These are phyloP conservation scores for Rubia balearica DNA, from an alignment of 305 asterid species.

Conservation along the genomic window DNA sequence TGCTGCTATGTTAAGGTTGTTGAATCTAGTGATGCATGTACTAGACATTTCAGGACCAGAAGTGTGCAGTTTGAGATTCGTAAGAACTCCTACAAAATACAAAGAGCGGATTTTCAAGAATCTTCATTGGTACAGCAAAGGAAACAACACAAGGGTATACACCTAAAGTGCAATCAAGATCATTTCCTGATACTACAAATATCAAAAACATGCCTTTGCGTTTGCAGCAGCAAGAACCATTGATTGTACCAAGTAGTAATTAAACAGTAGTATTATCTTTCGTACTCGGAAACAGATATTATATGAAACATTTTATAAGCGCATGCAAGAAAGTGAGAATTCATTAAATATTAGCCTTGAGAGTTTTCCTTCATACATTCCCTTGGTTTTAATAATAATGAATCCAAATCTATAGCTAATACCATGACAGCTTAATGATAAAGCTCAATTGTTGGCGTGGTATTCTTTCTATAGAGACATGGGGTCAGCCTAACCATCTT, in stretches of 20 bases:
- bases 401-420: too few species aligned
- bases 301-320: not conserved
- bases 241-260: not conserved
- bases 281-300: not conserved
- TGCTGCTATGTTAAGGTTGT: slow-evolving; percentile 40
- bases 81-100: slow-evolving; percentile 3
- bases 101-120: not conserved
- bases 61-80: not conserved
- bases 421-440: too few species aligned
- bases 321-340: not conserved
- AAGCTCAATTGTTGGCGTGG: too few species aligned
- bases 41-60: slow-evolving; percentile 42
- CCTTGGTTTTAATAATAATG: too few species aligned
- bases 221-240: not conserved
- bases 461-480: too few species aligned
- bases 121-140: not conserved
- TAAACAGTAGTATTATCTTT: not conserved
- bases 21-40: slow-evolving; percentile 51
- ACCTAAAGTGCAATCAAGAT: not conserved
- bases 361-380: too few species aligned
- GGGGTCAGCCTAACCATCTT: too few species aligned
- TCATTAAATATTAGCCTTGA: not conserved
- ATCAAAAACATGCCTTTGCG: not conserved
- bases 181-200: not conserved
- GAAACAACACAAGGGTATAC: not conserved